Evolutionary conservation across 1,284 basidiomycete species (phyloP).

Genomic region (Sanghuangporus sanghuang): DNA sequence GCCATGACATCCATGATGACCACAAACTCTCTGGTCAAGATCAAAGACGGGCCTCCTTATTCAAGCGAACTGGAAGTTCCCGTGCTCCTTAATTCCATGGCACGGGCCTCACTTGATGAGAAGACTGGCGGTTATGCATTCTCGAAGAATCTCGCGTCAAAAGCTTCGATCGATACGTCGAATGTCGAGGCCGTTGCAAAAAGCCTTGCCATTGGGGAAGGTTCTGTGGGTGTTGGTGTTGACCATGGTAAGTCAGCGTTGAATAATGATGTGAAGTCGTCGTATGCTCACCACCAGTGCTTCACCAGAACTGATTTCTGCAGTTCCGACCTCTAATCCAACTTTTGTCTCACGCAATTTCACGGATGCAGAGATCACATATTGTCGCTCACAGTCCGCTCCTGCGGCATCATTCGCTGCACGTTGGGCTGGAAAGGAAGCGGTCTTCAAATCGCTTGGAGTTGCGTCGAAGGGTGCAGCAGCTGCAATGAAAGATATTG

Average conservation of each 20-base stretch:
- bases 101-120: slow-evolving; percentile 75
- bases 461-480: slow-evolving; percentile 88
- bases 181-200: slow-evolving; percentile 66
- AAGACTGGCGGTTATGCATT: slow-evolving; percentile 86
- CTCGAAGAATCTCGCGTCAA: slow-evolving; percentile 55
- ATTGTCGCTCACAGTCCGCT: slow-evolving; percentile 87
- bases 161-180: slow-evolving; percentile 49
- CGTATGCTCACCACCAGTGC: slow-evolving; percentile 18
- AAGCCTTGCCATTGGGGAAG: slow-evolving; percentile 40
- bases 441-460: slow-evolving; percentile 96
- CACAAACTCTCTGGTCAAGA: slow-evolving; percentile 86
- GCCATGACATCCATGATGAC: slow-evolving; percentile 95
- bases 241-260: slow-evolving; percentile 61
- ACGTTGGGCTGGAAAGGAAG: slow-evolving; percentile 97
- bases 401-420: slow-evolving; percentile 90
- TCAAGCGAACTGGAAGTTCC: slow-evolving; percentile 80
- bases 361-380: slow-evolving; percentile 81
- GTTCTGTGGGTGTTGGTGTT: slow-evolving; percentile 73
- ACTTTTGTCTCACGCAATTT: slow-evolving; percentile 93
- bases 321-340: slow-evolving; percentile 87
- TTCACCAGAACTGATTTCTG: slow-evolving; percentile 80
- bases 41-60: slow-evolving; percentile 96
- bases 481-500: slow-evolving; percentile 94
- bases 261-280: background rate
- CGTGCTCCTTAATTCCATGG: slow-evolving; percentile 91